These are phyloP conservation scores for Kluyveromyces sp. DNA, from an alignment of 1,139 yeast species.

Conservation along the genomic window DNA sequence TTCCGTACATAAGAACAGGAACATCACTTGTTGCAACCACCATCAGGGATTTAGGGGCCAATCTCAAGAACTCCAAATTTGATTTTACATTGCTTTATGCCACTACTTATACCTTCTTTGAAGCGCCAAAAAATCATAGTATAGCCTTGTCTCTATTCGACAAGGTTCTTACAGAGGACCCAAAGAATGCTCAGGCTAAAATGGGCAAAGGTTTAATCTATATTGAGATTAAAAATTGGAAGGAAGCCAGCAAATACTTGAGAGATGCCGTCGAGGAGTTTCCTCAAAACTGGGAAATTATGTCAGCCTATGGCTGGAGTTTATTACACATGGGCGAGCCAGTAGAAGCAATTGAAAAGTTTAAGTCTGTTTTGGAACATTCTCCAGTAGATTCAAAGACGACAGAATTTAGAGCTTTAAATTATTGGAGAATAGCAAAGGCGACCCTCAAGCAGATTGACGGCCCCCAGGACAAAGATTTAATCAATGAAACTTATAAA, in stretches of 20 bases:
- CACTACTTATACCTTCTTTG: slow-evolving; percentile 70
- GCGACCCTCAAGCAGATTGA: slow-evolving; percentile 39
- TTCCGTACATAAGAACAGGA: slow-evolving; percentile 56
- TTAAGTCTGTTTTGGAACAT: slow-evolving; percentile 39
- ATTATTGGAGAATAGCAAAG: slow-evolving; percentile 68
- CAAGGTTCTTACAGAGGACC: slow-evolving; percentile 46
- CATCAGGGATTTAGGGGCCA: slow-evolving; percentile 41
- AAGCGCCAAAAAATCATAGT: slow-evolving; percentile 81
- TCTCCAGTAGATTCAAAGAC: slow-evolving; percentile 49
- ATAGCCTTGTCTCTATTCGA: slow-evolving; percentile 71
- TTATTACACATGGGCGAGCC: slow-evolving; percentile 47
- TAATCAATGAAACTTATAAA: slow-evolving; percentile 41
- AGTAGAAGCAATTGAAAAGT: slow-evolving; percentile 48
- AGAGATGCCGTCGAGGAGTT: slow-evolving; percentile 42
- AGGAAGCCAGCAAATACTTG: slow-evolving; percentile 48
- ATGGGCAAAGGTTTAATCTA: slow-evolving; percentile 78
- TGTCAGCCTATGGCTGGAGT: slow-evolving; percentile 77
- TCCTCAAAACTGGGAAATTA: slow-evolving; percentile 55
- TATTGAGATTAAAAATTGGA: slow-evolving; percentile 55
- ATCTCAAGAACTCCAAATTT: slow-evolving; percentile 46
- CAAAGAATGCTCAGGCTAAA: slow-evolving; percentile 52
- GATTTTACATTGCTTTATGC: slow-evolving; percentile 66
- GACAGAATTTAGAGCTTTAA: slow-evolving; percentile 50
- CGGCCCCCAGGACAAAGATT: slow-evolving; percentile 20
- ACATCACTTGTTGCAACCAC: slow-evolving; percentile 47